Evolutionary conservation across 164 flowering plant species (phyloP), one percentile per base, ranked within the genome.

Genomic region (Kingdonia uniflora): DNA sequence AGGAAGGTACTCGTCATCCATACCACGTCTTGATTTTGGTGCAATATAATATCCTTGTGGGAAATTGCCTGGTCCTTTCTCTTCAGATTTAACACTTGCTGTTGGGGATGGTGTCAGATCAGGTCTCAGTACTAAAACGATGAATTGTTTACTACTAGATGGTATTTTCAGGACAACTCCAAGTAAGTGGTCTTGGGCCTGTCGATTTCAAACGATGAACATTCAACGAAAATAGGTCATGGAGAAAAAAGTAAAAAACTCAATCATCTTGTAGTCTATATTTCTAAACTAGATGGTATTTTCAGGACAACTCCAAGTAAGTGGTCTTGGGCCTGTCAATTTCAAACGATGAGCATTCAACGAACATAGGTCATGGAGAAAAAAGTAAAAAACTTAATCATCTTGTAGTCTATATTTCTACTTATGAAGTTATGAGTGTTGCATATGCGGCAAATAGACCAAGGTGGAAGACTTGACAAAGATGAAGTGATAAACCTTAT

Each of bases 281-380:
- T 29, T 29, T n/a, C n/a, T n/a, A n/a, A n/a, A 60, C 7, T 71
- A 38, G 90, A 64, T 58, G 84, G 79, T 51, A 76, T 50, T 71
- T 85, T 81, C 47, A 89, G 57, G n/a, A 94, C 74, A 19, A 80
- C 95, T 58, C 96, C 99, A 50, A 94, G 84, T 44, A 89, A 76
- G 74, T 85, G 95, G 54, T 85, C 96, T 63, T 80, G 80, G 23
- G 64, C 84, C 99, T 84, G 83, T 55, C n/a, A n/a, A n/a, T n/a
- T n/a, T n/a, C n/a, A n/a, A n/a, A n/a, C n/a, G n/a, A n/a, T n/a
- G n/a, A n/a, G n/a, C n/a, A n/a, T n/a, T n/a, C n/a, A n/a, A n/a
- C n/a, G n/a, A n/a, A n/a, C n/a, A n/a, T n/a, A n/a, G n/a, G n/a
- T n/a, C n/a, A n/a, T n/a, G n/a, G n/a, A n/a, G n/a, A n/a, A n/a